Conservation (phyloP, 257 asterid genomes). For the Echium plantagineum region DNA sequence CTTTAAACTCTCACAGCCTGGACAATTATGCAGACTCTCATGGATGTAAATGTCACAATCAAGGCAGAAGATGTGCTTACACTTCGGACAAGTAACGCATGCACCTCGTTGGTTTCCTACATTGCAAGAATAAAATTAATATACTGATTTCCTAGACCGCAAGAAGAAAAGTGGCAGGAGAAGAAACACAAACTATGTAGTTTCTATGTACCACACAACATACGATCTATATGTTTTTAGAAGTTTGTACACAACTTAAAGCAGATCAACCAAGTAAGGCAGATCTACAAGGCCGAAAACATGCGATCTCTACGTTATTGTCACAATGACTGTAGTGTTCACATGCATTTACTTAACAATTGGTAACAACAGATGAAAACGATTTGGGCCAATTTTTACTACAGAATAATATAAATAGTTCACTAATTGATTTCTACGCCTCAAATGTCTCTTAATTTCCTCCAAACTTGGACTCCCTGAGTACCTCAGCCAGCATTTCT, state of each 20-base stretch:
- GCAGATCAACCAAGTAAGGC: not conserved
- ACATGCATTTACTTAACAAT: too few relatives aligned
- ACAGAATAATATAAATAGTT: too few relatives aligned
- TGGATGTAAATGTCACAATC: conserved; percentile 94
- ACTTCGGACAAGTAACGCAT: conserved; percentile 73
- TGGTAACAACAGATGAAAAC: too few relatives aligned
- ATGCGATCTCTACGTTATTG: too few relatives aligned
- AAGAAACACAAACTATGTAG: not conserved
- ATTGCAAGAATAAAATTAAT: conserved; percentile 6
- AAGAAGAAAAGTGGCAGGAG: not conserved
- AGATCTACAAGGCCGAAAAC: too few relatives aligned
- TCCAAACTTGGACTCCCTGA: too few relatives aligned
- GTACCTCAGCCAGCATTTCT: too few relatives aligned
- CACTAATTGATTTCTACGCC: too few relatives aligned
- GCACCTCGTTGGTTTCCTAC: conserved; percentile 63
- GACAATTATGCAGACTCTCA: conserved; percentile 96
- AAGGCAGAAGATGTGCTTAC: conserved; percentile 78
- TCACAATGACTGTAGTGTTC: too few relatives aligned
- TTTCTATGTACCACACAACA: not conserved
- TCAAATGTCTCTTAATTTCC: too few relatives aligned
- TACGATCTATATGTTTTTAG: not conserved
- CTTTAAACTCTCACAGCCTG: conserved; percentile 84
- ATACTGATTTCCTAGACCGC: conserved; percentile 43
- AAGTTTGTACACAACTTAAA: not conserved
- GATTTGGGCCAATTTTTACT: too few relatives aligned